Percentiles rank a stretch among this genome's conserved stretches.
Conservation (phyloP, 148 eudicot genomes). For the Camellia japonica region DNA sequence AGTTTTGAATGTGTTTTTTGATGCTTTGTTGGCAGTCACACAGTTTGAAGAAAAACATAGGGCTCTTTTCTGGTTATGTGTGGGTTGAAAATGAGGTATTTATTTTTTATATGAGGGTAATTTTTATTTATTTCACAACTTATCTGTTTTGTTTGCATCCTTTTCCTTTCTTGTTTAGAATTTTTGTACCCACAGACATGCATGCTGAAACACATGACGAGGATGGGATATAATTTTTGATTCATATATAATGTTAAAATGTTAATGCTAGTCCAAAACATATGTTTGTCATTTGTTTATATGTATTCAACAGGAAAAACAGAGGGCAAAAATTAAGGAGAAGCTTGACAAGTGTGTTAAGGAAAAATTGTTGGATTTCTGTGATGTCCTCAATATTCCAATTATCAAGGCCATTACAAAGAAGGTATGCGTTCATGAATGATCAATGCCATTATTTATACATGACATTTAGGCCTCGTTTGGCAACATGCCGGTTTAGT, state of each 20-base stretch:
- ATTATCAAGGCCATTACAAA: constrained; percentile 38
- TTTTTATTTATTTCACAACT: not conserved
- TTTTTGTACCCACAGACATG: not conserved
- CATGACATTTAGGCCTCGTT: not conserved
- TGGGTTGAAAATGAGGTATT: constrained; percentile 86
- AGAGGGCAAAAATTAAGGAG: constrained; percentile 72
- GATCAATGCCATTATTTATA: not conserved
- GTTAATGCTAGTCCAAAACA: not conserved
- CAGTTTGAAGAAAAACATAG: constrained; percentile 70
- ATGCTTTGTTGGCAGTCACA: constrained; percentile 41
- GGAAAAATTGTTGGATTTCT: constrained; percentile 79
- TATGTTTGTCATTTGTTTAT: not conserved
- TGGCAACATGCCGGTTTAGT: too few relatives aligned
- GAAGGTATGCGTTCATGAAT: constrained; percentile 46
- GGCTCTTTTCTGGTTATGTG: constrained; percentile 86
- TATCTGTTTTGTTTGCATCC: not conserved
- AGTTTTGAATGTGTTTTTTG: constrained; percentile 9
- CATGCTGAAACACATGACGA: not conserved
- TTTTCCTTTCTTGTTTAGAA: not conserved
- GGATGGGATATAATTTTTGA: not conserved
- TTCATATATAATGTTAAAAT: not conserved
- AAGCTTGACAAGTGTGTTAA: constrained; percentile 82
- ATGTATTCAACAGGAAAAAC: constrained; percentile 56
- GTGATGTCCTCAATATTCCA: constrained; percentile 82
- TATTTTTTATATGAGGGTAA: not conserved